These are phyloP conservation scores for Suillus decipiens DNA, from an alignment of 768 basidiomycete genomes.

Conservation along the genomic window DNA sequence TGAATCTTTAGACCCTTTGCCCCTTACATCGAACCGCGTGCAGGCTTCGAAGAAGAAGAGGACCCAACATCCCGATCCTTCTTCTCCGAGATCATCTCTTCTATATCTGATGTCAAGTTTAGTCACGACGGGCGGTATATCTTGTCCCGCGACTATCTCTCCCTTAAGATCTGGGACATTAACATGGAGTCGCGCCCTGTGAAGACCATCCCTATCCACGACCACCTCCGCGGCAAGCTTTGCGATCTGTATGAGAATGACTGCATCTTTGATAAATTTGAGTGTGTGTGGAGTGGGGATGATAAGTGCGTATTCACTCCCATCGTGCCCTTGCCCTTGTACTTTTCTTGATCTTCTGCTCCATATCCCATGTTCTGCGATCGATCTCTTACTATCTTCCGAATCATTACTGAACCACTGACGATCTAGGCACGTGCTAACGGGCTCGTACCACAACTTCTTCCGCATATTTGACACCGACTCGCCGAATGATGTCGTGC, in stretches of 20 bases:
- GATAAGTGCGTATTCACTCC: constrained; percentile 71
- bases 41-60: constrained; percentile 99
- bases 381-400: constrained; percentile 24
- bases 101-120: constrained; percentile 99
- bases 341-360: constrained; percentile 16
- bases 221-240: constrained; percentile 94
- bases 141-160: constrained; percentile 94
- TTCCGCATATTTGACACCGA: constrained; percentile 99
- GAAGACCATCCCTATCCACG: constrained; percentile 98
- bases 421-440: constrained; percentile 79
- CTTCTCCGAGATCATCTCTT: constrained; percentile 99
- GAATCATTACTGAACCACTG: constrained; percentile 13
- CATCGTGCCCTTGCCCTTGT: background rate
- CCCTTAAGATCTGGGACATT: constrained; percentile 99
- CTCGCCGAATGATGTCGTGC: constrained; percentile 81
- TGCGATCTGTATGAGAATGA: constrained; percentile 99
- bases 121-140: constrained; percentile 97
- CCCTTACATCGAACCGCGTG: constrained; percentile 15
- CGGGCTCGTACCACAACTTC: constrained; percentile 99
- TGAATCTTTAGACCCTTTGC: constrained; percentile 13
- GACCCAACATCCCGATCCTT: constrained; percentile 97
- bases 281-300: constrained; percentile 97
- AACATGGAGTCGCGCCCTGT: constrained; percentile 97
- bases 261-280: constrained; percentile 99
- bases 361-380: background rate